These are phyloP conservation scores for Fusarium subtropicale DNA, from an alignment of 2,329 filamentous ascomycete genomes.

Conservation along the genomic window DNA sequence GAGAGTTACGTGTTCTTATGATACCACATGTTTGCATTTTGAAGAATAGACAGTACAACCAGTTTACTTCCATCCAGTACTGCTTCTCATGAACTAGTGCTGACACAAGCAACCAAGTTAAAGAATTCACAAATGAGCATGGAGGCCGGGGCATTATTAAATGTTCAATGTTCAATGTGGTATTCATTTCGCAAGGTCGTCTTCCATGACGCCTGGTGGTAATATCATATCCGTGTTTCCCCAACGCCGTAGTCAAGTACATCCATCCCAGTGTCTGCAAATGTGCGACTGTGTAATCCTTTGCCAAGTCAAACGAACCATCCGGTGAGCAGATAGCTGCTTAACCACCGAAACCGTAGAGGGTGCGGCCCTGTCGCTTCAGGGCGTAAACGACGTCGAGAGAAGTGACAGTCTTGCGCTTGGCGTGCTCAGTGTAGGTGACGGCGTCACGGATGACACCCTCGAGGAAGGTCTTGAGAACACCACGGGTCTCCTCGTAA, in stretches of 20 bases:
- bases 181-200: conserved; percentile 51
- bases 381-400: conserved; percentile 76
- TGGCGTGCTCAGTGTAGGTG: conserved; percentile 84
- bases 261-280: conserved; percentile 36
- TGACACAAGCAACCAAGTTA: background rate
- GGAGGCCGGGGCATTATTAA: background rate
- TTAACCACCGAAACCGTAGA: conserved; percentile 93
- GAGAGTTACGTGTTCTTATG: conserved; percentile 30
- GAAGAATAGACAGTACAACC: background rate
- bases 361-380: conserved; percentile 78
- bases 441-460: conserved; percentile 81
- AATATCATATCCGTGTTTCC: conserved; percentile 49
- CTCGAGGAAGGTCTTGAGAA: conserved; percentile 83
- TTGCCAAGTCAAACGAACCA: conserved; percentile 30
- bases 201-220: conserved; percentile 51
- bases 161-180: conserved; percentile 44
- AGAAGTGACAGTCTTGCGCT: conserved; percentile 82
- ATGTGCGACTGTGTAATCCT: conserved; percentile 33
- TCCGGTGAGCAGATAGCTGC: conserved; percentile 12
- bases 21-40: conserved; percentile 43
- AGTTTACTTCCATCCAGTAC: too few species aligned
- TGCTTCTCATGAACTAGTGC: too few species aligned
- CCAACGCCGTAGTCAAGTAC: conserved; percentile 50
- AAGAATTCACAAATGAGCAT: background rate
- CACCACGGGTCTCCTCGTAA: conserved; percentile 82